Evolutionary conservation across 2,329 filamentous ascomycete species (phyloP), one percentile per base, ranked within the genome.

Genomic region (Scortechinia acanthostroma): DNA sequence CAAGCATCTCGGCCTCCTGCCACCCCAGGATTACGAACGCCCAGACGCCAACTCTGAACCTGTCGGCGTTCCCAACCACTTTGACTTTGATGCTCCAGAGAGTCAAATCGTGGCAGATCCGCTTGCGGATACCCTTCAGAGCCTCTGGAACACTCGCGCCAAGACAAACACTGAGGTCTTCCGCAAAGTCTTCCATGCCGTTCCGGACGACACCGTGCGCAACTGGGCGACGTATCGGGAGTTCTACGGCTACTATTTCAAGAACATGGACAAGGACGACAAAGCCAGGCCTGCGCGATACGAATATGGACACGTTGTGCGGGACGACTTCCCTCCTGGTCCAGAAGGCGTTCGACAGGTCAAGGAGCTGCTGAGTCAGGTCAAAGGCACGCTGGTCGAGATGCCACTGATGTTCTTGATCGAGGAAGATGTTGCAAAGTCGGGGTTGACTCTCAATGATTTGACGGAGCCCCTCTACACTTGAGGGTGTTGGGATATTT

Each of bases 401-500:
- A 96, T 96, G 91, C 89, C 90, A 21, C 69, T 96, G 53, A 71
- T 88, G 52, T 96, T 96, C 69, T 68, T 95, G 60, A 83, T 85
- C 55, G 86, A 90, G 5, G 77, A 88, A 55, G 90, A 96, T 60
- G 83, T 96, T 61, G 91, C 91, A 3, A 83, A 90, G 71, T 79
- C 89, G 53, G 89, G 90, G 0, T 55, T 95, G 55, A 73, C 76
- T 19, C 64, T 90, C 51, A 90, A 91, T 65, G 71, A 74, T 21
- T 62, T 89, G 53, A 90, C 86, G 1, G 77, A 86, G 55, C 79
- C 82, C 55, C 64, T 90, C 28, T 90, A 90, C 62, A 90, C 86
- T 40, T 40, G 17, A n/a, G n/a, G n/a, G n/a, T n/a, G n/a, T n/a
- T n/a, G n/a, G n/a, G n/a, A n/a, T n/a, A n/a, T n/a, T n/a, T n/a